Evolutionary conservation across 805 yeast species (phyloP), one percentile per base, ranked within the genome.

Genomic region (Saccharomycopsis selenospora): DNA sequence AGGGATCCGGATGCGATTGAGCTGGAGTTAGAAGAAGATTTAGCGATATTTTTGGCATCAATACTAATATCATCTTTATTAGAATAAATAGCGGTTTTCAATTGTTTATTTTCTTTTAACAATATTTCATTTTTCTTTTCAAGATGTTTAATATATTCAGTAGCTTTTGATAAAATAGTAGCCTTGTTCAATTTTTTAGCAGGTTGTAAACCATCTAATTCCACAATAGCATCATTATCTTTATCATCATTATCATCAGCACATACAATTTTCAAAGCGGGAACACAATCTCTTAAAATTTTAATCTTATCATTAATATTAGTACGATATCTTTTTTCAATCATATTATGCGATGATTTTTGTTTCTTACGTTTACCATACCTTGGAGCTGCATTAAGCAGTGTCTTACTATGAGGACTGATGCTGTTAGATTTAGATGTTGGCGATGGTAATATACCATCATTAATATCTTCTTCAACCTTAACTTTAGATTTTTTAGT

Each of bases 141-240:
- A 61, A 85, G 69, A 62, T 84, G 90, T 55, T 75, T 77, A 54
- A 85, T 84, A 59, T 85, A 85, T 61, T 85, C 93, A 2, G 85
- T 79, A 1, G 91, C 86, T 58, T 85, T 85, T 24, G 84, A 70
- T 51, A 85, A 67, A 43, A 85, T 83, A 13, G 85, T 79, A 2
- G 91, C 93, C 60, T 85, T 85, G 63, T 84, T 85, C 53, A 85
- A 67, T 57, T 85, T 85, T 53, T 77, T 73, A 3, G 95, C 91
- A 0, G 91, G 90, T 43, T 77, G 75, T 50, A 85, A 68, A 2
- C 91, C 91, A 61, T 85, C 91, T 57, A 85, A 66, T 53, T 79
- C 60, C 75, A 43, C 60, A 56, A 17, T 13, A 40, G 65, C 71
- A 40, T 71, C 83, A 55, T 79, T 84, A 50, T 81, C 80, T 53